Evolutionary conservation across 441 rosid genomes (phyloP).

Genomic region (Gossypium lobatum): DNA sequence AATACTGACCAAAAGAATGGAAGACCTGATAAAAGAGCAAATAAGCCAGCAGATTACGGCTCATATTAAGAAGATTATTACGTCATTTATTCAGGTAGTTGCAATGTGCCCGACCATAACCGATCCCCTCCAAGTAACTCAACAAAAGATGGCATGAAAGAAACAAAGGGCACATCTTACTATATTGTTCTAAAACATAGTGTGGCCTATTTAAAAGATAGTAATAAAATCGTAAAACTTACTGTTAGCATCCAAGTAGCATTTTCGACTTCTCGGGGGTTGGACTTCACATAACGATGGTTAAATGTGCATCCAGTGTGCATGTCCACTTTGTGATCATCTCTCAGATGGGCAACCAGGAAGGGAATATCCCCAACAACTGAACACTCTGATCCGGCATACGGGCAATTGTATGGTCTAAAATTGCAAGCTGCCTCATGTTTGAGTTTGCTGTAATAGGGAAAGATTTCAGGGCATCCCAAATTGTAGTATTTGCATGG

Average conservation of each 20-base stretch:
- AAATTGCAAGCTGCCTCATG: constrained; percentile 67
- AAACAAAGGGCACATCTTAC: not conserved
- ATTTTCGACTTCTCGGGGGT: constrained; percentile 1
- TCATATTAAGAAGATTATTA: not conserved
- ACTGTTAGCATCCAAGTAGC: constrained; percentile 8
- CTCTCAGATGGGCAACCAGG: constrained; percentile 72
- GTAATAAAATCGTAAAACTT: not conserved
- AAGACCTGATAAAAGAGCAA: constrained; percentile 2
- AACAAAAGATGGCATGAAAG: not conserved
- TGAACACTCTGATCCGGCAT: constrained; percentile 78
- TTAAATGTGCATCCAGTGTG: constrained; percentile 71
- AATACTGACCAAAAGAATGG: constrained; percentile 8
- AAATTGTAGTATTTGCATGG: constrained; percentile 74
- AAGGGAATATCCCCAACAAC: constrained; percentile 68
- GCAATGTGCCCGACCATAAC: not conserved
- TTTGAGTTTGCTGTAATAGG: constrained; percentile 82
- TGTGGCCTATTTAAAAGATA: not conserved
- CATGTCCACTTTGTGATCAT: constrained; percentile 89
- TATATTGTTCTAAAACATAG: not conserved
- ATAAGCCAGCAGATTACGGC: not conserved
- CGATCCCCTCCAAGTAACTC: not conserved
- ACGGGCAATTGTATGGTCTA: constrained; percentile 2
- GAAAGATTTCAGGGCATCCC: constrained; percentile 87
- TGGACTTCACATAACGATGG: constrained; percentile 5
- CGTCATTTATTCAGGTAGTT: not conserved